Percentiles rank a stretch among this genome's conserved stretches.
Conservation (phyloP, 805 yeast species). For the Saccharomyces paradoxus region DNA sequence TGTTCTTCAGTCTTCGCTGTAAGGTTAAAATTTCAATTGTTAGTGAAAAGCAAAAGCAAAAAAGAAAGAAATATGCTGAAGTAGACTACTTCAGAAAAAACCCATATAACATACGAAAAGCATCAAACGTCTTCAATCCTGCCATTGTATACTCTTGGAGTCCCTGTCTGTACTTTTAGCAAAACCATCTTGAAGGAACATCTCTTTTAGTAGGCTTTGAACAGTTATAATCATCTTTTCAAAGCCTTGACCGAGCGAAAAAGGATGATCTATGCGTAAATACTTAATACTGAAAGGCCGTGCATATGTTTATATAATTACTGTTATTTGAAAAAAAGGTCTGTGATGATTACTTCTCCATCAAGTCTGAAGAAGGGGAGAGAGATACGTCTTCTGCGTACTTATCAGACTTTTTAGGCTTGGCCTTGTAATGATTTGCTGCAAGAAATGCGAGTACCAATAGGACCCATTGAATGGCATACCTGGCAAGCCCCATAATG, state of each 20-base stretch:
- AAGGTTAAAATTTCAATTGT: background rate
- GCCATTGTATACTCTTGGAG: conserved; percentile 16
- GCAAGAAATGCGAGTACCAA: conserved; percentile 8
- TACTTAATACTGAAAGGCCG: background rate
- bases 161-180: background rate
- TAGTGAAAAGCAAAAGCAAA: background rate
- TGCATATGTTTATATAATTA: background rate
- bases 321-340: background rate
- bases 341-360: background rate
- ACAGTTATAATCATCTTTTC: background rate
- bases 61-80: background rate
- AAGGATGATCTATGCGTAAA: background rate
- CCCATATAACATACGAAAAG: conserved; percentile 47
- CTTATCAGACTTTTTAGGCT: conserved; percentile 2
- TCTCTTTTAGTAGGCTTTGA: background rate
- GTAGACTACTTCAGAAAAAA: background rate
- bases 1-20: conserved; percentile 60
- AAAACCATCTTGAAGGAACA: background rate
- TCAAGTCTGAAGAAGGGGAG: background rate
- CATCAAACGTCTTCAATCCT: conserved; percentile 53
- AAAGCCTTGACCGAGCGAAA: background rate
- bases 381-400: background rate
- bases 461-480: conserved; percentile 9
- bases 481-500: conserved; percentile 13
- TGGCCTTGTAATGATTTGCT: conserved; percentile 9